Base-by-base conservation (phyloP, 257 asterid genomes). In the Gentiana dahurica region DNA sequence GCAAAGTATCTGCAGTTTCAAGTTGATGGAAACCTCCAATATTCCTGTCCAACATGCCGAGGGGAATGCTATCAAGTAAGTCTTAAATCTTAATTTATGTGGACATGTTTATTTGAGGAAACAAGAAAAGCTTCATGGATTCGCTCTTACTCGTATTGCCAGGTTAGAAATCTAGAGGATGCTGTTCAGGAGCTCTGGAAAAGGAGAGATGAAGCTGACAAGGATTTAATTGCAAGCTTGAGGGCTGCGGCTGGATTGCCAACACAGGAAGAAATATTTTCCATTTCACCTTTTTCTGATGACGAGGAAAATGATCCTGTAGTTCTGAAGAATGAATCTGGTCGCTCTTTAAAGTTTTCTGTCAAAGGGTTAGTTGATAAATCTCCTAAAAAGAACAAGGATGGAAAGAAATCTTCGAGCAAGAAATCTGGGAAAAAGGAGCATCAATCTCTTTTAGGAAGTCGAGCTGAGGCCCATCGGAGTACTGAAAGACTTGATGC, bases 131-230 rank as follows among this genome's bases (percentile, higher is more conserved):
- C 45, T 53, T 41, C 4, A 6, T 60, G 53, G 11, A 45, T 36
- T 36, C n/a, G 62, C 7, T 55, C 37, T 60, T 52, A 33, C 53
- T 52, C n/a, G 33, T 53, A 34, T 54, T 65, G 8, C 64, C 89
- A 92, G 98, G 69, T 84, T 63, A 79, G 73, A 60, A 77, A 73
- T 70, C 83, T 71, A 60, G 95, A 92, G 71, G 95, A 88, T 67
- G 94, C 95, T 68, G 95, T 86, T 68, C 85, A 74, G 79, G 99
- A 88, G 87, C 97, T 92, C 55, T 88, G 99, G 99, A 88, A 65
- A 70, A 84, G 95, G 72, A 88, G 82, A 77, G 94, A 89, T 57
- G 89, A 77, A 79, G 83, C 91, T 67, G 99, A 92, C 61, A 82
- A 54, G 79, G 94, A 88, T 66, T 67, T 86, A 72, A 86, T 86